A percentile compares a stretch with the other conserved stretches of the same genome.
Conservation (phyloP, 1,284 basidiomycete species). For the Flammula alnicola region DNA sequence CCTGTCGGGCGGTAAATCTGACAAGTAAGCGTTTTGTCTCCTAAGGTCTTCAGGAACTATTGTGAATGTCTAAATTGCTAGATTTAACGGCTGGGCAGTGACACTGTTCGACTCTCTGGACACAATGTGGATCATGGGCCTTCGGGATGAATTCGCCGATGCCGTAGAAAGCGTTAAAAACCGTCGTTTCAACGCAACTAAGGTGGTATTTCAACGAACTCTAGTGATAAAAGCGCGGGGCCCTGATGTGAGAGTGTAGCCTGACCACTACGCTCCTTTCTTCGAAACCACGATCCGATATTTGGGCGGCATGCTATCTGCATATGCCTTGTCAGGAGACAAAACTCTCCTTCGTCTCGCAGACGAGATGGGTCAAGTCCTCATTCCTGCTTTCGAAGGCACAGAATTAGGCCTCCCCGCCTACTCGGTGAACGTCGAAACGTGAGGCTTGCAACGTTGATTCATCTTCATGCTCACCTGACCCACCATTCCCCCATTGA, state of each 20-base stretch:
- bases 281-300: slow-evolving; percentile 82
- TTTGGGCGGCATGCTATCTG: slow-evolving; percentile 73
- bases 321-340: slow-evolving; percentile 71
- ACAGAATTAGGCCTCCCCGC: slow-evolving; percentile 54
- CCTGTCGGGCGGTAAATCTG: slow-evolving; percentile 36
- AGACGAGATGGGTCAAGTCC: slow-evolving; percentile 51
- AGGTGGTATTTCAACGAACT: slow-evolving; percentile 10
- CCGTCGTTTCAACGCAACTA: slow-evolving; percentile 49
- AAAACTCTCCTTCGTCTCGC: slow-evolving; percentile 52
- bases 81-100: slow-evolving; percentile 57
- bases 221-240: no score
- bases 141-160: slow-evolving; percentile 60
- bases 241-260: no score
- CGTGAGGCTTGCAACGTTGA: slow-evolving; percentile 25
- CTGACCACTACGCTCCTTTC: slow-evolving; percentile 51
- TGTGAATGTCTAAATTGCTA: slow-evolving; percentile 24
- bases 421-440: slow-evolving; percentile 48
- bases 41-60: background rate
- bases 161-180: slow-evolving; percentile 65
- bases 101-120: slow-evolving; percentile 68
- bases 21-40: slow-evolving; percentile 31
- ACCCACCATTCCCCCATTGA: no score
- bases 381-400: slow-evolving; percentile 54
- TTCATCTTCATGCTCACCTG: background rate
- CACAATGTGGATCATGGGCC: slow-evolving; percentile 65